Conservation (phyloP, 2,329 filamentous ascomycete species). For the Aspergillus sp. region DNA sequence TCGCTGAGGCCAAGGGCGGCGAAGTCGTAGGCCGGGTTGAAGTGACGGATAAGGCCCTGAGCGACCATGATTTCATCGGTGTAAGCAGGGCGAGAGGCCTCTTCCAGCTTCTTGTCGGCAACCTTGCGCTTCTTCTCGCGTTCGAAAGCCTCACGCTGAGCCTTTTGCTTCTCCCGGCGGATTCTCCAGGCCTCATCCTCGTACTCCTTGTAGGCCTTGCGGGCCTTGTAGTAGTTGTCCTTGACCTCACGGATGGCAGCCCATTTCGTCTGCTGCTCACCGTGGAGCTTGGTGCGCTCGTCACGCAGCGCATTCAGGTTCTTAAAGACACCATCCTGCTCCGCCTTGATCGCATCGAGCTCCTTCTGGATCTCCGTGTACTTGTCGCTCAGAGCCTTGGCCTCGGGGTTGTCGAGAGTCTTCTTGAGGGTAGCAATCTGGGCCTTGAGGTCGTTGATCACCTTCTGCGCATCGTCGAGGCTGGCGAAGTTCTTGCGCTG, state of each 20-base stretch:
- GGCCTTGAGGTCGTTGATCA: conserved; percentile 80
- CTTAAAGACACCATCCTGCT: conserved; percentile 90
- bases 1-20: conserved; percentile 55
- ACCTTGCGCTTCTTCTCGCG: conserved; percentile 53
- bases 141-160: conserved; percentile 65
- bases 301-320: conserved; percentile 80
- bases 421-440: conserved; percentile 90
- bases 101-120: conserved; percentile 55
- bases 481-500: conserved; percentile 86
- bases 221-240: conserved; percentile 80
- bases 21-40: conserved; percentile 79
- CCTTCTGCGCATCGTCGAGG: conserved; percentile 82
- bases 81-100: conserved; percentile 72
- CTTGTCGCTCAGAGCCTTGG: conserved; percentile 80
- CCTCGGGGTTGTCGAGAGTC: conserved; percentile 84
- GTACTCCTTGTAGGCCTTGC: conserved; percentile 78
- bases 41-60: conserved; percentile 84
- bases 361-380: conserved; percentile 85
- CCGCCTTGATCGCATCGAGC: conserved; percentile 83
- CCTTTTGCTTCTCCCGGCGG: conserved; percentile 73
- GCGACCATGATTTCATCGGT: conserved; percentile 88
- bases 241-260: conserved; percentile 79
- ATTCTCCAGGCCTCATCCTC: conserved; percentile 80
- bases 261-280: conserved; percentile 85
- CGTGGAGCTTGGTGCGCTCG: conserved; percentile 78